phyloP scores from a whole-genome alignment of 768 basidiomycete genomes.

The Trametes villosa region DNA sequence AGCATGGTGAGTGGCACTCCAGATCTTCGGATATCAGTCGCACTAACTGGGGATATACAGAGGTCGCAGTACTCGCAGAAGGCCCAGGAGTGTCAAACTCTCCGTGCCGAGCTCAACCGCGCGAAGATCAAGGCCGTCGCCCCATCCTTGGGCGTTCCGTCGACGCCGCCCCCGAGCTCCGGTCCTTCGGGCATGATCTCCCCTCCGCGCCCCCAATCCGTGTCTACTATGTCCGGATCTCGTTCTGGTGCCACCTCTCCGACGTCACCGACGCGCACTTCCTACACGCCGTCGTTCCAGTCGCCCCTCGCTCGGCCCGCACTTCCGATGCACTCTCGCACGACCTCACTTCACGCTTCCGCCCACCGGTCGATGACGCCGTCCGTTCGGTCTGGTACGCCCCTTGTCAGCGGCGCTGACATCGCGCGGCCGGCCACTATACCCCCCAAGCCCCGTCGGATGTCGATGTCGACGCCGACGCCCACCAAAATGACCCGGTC shows the following conservation, averaged over 20 bases:
- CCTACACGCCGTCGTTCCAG: constrained; percentile 49
- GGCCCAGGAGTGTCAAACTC: constrained; percentile 70
- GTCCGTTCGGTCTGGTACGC: constrained; percentile 47
- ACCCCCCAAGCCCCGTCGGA: constrained; percentile 50
- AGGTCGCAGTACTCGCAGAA: constrained; percentile 65
- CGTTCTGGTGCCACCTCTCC: constrained; percentile 35
- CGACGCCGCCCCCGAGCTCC: constrained; percentile 34
- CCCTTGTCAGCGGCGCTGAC: constrained; percentile 41
- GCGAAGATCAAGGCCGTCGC: constrained; percentile 52
- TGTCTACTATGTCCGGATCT: constrained; percentile 27
- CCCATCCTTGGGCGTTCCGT: constrained; percentile 33
- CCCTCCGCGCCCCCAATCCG: constrained; percentile 31
- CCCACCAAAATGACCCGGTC: constrained; percentile 57
- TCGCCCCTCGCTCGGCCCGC: constrained; percentile 58
- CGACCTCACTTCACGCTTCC: constrained; percentile 53
- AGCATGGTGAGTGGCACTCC: constrained; percentile 51
- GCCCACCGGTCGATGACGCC: constrained; percentile 53
- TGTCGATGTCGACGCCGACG: constrained; percentile 50
- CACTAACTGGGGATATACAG: constrained; percentile 42
- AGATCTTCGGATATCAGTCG: constrained; percentile 2
- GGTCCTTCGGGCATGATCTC: constrained; percentile 23
- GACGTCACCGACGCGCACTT: constrained; percentile 32
- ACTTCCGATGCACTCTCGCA: constrained; percentile 52
- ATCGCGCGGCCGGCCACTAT: constrained; percentile 25
- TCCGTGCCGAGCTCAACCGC: constrained; percentile 68